A percentile compares a stretch with the other conserved stretches of the same genome.
These are phyloP conservation scores for Colletotrichum musae DNA, from an alignment of 2,329 filamentous ascomycete genomes.

Conservation along the genomic window DNA sequence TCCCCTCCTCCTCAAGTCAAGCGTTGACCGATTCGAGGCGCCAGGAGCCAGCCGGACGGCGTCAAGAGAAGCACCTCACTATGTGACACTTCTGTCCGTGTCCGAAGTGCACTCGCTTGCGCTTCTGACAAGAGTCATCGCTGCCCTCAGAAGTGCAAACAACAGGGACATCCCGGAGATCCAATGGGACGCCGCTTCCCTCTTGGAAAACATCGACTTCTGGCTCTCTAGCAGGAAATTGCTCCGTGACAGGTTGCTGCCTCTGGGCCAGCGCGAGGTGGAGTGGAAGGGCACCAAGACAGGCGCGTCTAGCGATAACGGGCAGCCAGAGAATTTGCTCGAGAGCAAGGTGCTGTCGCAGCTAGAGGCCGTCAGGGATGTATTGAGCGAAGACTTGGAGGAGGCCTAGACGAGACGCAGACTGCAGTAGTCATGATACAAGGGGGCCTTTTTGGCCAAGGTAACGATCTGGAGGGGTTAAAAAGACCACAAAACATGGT, in stretches of 20 bases:
- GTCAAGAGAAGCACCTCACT: slow-evolving; percentile 66
- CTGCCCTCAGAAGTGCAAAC: slow-evolving; percentile 74
- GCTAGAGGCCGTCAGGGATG: slow-evolving; percentile 71
- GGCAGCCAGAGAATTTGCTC: slow-evolving; percentile 68
- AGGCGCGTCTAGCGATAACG: slow-evolving; percentile 49
- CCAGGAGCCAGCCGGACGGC: slow-evolving; percentile 68
- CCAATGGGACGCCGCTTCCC: slow-evolving; percentile 79
- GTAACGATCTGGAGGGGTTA: slow-evolving; percentile 23
- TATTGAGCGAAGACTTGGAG: slow-evolving; percentile 68
- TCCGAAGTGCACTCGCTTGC: slow-evolving; percentile 85
- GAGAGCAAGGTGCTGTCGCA: slow-evolving; percentile 83
- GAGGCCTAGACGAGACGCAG: slow-evolving; percentile 17
- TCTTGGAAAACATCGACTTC: slow-evolving; percentile 88
- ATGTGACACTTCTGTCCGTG: slow-evolving; percentile 80
- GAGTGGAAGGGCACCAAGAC: slow-evolving; percentile 68
- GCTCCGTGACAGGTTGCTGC: slow-evolving; percentile 80
- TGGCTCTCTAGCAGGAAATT: slow-evolving; percentile 80
- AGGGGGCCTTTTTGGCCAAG: slow-evolving; percentile 13
- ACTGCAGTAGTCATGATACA: slow-evolving; percentile 21
- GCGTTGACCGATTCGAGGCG: slow-evolving; percentile 79
- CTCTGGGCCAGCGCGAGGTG: slow-evolving; percentile 80
- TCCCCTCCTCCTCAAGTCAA: slow-evolving; percentile 80
- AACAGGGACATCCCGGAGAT: slow-evolving; percentile 81
- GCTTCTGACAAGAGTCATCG: slow-evolving; percentile 81
- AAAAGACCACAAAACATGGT: slow-evolving; percentile 22